phyloP scores from a whole-genome alignment of 1,284 basidiomycete species.

The Gastroboletus turbinatus region DNA sequence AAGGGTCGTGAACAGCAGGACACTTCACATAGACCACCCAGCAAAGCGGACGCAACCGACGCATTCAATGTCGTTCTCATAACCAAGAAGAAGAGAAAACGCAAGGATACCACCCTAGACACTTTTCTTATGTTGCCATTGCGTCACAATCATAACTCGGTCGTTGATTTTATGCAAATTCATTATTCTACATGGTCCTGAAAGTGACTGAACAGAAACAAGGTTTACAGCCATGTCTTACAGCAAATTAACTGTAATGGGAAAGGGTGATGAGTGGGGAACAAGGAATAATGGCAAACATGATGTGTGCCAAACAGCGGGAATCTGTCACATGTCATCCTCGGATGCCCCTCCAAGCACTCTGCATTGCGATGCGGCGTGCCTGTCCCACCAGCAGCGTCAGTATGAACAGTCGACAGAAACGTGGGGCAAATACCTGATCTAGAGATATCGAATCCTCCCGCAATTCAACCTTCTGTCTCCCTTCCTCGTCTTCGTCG shows the following conservation, averaged over 20 bases:
- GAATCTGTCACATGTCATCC: slow-evolving; percentile 40
- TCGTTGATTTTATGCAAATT: slow-evolving; percentile 17
- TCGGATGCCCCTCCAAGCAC: slow-evolving; percentile 64
- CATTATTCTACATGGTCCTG: slow-evolving; percentile 35
- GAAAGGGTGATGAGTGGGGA: slow-evolving; percentile 3
- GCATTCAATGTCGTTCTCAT: background rate
- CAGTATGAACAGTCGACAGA: slow-evolving; percentile 1
- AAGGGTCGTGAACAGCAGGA: slow-evolving; percentile 6
- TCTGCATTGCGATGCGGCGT: slow-evolving; percentile 70
- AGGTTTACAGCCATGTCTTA: slow-evolving; percentile 5
- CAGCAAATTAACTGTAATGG: slow-evolving; percentile 9
- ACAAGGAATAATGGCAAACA: slow-evolving; percentile 1
- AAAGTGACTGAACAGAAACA: slow-evolving; percentile 12
- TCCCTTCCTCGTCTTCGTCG: slow-evolving; percentile 63
- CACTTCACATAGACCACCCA: background rate
- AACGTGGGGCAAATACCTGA: slow-evolving; percentile 55
- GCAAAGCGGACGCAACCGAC: background rate
- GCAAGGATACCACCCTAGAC: slow-evolving; percentile 19
- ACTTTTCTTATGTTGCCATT: background rate
- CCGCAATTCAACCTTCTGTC: slow-evolving; percentile 69
- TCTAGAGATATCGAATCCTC: slow-evolving; percentile 86
- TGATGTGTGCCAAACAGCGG: background rate
- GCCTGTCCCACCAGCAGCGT: slow-evolving; percentile 43
- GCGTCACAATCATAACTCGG: slow-evolving; percentile 8
- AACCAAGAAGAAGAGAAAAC: slow-evolving; percentile 24